These are phyloP conservation scores for Excoecaria cochinchinensis DNA, from an alignment of 345 rosid species.

Conservation along the genomic window DNA sequence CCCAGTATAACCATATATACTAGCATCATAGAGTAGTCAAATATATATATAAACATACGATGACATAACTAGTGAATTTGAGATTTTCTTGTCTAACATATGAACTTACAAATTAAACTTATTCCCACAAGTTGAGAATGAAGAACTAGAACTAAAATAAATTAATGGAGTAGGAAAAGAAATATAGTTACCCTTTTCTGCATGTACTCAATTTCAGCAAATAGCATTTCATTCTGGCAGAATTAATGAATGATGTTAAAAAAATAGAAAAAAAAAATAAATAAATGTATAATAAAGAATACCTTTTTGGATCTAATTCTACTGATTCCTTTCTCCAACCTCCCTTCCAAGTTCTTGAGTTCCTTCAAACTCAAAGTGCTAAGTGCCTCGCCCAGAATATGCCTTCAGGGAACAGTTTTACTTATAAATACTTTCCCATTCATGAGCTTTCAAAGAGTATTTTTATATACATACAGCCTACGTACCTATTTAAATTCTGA, in stretches of 20 bases:
- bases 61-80: too few relatives aligned
- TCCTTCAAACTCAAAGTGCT: constrained; percentile 22
- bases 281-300: neutral
- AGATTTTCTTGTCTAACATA: neutral
- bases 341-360: constrained; percentile 24
- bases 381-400: constrained; percentile 25
- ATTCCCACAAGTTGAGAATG: too few relatives aligned
- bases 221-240: constrained; percentile 31
- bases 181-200: constrained; percentile 24
- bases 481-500: constrained; percentile 23
- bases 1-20: too few relatives aligned
- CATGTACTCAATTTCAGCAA: constrained; percentile 31
- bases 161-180: neutral
- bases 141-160: too few relatives aligned
- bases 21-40: too few relatives aligned
- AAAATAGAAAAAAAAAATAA: neutral
- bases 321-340: constrained; percentile 31
- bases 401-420: neutral
- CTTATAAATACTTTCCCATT: too few relatives aligned
- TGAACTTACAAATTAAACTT: neutral
- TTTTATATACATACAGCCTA: neutral
- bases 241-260: constrained; percentile 13
- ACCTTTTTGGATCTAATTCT: constrained; percentile 30
- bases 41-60: too few relatives aligned
- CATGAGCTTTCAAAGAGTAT: neutral